These are phyloP conservation scores for Aspergillus brasiliensis DNA, from an alignment of 2,329 filamentous ascomycete genomes.

Conservation along the genomic window DNA sequence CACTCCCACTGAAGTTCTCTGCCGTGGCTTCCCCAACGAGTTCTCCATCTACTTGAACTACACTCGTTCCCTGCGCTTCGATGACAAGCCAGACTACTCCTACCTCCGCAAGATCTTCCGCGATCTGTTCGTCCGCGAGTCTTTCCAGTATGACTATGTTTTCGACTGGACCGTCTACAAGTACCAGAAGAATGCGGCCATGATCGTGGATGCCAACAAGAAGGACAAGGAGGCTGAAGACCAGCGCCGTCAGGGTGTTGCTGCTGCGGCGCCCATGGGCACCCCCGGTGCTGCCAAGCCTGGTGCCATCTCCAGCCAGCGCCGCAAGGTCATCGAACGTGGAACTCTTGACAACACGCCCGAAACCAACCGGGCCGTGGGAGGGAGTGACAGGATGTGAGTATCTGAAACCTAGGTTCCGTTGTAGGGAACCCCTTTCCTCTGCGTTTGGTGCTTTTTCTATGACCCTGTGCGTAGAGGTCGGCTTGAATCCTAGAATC, in stretches of 20 bases:
- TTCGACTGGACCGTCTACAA: constrained; percentile 99
- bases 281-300: constrained; percentile 66
- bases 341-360: constrained; percentile 68
- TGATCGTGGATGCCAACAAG: constrained; percentile 80
- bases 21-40: constrained; percentile 98
- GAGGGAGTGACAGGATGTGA: constrained; percentile 94
- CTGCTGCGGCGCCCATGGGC: constrained; percentile 58
- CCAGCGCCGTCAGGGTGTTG: constrained; percentile 67
- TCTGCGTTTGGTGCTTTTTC: constrained; percentile 79
- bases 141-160: constrained; percentile 99
- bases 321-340: constrained; percentile 81
- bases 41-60: constrained; percentile 99
- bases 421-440: constrained; percentile 77
- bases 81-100: constrained; percentile 99
- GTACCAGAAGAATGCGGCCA: constrained; percentile 98
- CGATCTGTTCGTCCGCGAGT: constrained; percentile 96
- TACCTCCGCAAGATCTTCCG: constrained; percentile 99
- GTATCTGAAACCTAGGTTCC: constrained; percentile 73
- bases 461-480: constrained; percentile 70
- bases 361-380: constrained; percentile 73
- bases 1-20: constrained; percentile 95
- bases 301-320: constrained; percentile 71
- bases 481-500: constrained; percentile 66
- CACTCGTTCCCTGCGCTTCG: constrained; percentile 95
- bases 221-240: constrained; percentile 77